Base-by-base conservation (phyloP, 352 stramenopile genomes). In the Pythium vanterpoolii region DNA sequence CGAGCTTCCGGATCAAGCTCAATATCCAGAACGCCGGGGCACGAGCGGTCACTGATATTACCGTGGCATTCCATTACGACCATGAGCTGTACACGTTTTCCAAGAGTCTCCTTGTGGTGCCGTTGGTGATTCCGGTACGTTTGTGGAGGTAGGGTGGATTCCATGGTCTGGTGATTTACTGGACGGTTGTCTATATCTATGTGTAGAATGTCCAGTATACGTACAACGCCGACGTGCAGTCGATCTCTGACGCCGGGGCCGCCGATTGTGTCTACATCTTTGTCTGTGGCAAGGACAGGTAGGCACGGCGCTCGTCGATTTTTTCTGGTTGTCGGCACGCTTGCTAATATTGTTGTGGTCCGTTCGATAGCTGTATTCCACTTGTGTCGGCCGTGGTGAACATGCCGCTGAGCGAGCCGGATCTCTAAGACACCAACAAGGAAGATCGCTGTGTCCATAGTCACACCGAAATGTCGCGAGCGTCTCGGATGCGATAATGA, bases 201-300 rank as follows among this genome's bases (percentile, higher is more conserved):
- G n/a, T n/a, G n/a, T 52, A 93, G 81, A 89, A 88, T 21, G 73
- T 89, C 45, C 75, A 80, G 63, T 93, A 90, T 57, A 62, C 68
- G 42, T 93, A 90, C 58, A 54, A 72, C 9, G 72, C 79, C 34
- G 79, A 93, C 46, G 79, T 93, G 27, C 71, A 89, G 58, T 88
- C 71, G 48, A 76, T 93, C 56, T 88, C 77, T 9, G 76, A 89
- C 54, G 71, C 70, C 0, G 77, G 79, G 0, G 84, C 82, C 11
- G 80, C 84, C 31, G 84, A 92, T 62, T 89, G 74, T 53, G 62
- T 93, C 53, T 90, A 73, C 60, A 86, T 93, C 57, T 92, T 89
- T 50, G 77, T 93, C 1, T 93, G 84, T 62, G 73, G 82, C 56
- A 91, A 93, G 66, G 80, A 92, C 52, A 91, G 83, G 84, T 90